These are phyloP conservation scores for Zalerion maritima DNA, from an alignment of 495 filamentous ascomycete genomes.

Conservation along the genomic window DNA sequence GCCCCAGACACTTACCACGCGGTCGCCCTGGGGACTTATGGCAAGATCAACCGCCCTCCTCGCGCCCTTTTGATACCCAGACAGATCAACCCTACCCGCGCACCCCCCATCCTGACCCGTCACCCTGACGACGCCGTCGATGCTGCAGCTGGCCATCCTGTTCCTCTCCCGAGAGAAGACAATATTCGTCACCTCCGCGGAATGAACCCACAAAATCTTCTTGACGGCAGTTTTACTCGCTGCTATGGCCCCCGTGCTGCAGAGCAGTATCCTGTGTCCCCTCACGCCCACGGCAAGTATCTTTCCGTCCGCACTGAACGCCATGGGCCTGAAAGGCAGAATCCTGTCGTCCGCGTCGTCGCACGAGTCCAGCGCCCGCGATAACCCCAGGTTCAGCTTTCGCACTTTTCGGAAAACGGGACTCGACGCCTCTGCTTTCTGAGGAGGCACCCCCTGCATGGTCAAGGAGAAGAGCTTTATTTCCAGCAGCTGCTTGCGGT, in stretches of 20 bases:
- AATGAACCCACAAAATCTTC: slow-evolving; percentile 5
- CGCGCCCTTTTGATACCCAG: slow-evolving; percentile 2
- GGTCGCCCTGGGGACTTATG: slow-evolving; percentile 9
- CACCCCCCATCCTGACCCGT: slow-evolving; percentile 10
- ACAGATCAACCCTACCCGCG: slow-evolving; percentile 11
- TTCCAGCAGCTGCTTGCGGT: too few relatives aligned
- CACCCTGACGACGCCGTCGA: slow-evolving; percentile 14
- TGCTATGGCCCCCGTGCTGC: background rate
- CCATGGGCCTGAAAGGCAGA: too few relatives aligned
- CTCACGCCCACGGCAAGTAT: slow-evolving; percentile 2
- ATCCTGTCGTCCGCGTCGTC: too few relatives aligned
- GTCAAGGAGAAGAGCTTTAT: too few relatives aligned
- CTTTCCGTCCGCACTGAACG: slow-evolving; percentile 2
- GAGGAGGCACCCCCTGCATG: too few relatives aligned
- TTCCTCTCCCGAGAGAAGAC: slow-evolving; percentile 7
- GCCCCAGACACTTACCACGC: slow-evolving; percentile 16
- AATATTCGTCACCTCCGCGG: slow-evolving; percentile 12
- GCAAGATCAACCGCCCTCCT: slow-evolving; percentile 10
- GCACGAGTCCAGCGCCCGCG: too few relatives aligned
- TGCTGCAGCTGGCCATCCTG: slow-evolving; percentile 10
- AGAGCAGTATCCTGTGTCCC: background rate
- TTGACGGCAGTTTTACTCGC: background rate
- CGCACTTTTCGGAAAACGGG: too few relatives aligned
- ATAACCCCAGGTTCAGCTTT: too few relatives aligned
- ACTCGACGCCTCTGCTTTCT: too few relatives aligned